Conservation (phyloP, 345 rosid species). For the Aethionema arabicum region DNA sequence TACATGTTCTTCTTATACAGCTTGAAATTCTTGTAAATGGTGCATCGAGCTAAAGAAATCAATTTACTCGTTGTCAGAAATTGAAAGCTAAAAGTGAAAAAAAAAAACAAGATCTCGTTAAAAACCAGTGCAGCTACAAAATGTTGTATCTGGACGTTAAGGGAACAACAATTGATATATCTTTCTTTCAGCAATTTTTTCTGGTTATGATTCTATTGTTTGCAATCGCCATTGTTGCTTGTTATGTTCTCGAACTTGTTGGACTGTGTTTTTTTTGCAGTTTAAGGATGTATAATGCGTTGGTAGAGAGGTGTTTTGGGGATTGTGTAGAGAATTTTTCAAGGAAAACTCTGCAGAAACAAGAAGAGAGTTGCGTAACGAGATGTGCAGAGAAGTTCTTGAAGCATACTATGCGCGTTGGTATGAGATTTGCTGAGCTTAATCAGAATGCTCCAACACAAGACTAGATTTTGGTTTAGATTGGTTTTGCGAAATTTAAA, state of each 20-base stretch:
- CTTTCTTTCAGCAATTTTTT: background rate
- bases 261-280: conserved; percentile 33
- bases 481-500: background rate
- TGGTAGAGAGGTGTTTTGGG: conserved; percentile 85
- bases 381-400: conserved; percentile 94
- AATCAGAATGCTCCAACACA: conserved; percentile 70
- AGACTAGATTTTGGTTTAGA: conserved; percentile 38
- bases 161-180: conserved; percentile 50
- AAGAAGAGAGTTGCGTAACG: conserved; percentile 81
- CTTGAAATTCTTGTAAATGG: conserved; percentile 23
- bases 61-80: conserved; percentile 30
- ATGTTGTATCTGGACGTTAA: conserved; percentile 69
- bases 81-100: conserved; percentile 46
- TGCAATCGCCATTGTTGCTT: too few species aligned
- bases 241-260: background rate
- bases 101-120: conserved; percentile 60
- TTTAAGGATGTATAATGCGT: conserved; percentile 84
- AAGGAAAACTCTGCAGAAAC: conserved; percentile 84
- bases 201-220: background rate
- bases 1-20: background rate
- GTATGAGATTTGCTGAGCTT: conserved; percentile 93
- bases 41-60: conserved; percentile 5
- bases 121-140: conserved; percentile 49
- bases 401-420: conserved; percentile 94
- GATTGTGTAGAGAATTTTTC: conserved; percentile 87